Base-by-base conservation (phyloP, 1,284 basidiomycete genomes). In the Malassezia equina region DNA sequence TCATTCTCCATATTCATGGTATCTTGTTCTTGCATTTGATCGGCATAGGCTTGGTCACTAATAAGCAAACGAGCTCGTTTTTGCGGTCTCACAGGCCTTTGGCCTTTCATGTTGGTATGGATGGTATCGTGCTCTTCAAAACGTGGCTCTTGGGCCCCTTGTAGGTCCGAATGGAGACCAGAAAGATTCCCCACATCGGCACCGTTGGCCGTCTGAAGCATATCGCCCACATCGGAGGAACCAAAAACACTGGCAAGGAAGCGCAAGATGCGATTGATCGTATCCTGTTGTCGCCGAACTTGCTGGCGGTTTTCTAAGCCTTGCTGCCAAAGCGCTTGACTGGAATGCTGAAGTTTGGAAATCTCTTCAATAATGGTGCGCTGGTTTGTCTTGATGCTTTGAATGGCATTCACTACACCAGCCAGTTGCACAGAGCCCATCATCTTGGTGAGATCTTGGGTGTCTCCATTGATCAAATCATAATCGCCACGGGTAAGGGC, bases 191-290 rank as follows among this genome's bases (percentile, higher is more conserved):
- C 23, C 13, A 36, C 21, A 19, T 48, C 46, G 5, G 33, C 13
- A 12, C 46, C 32, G 25, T 19, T 36, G 15, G 24, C 24, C 21
- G 46, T 56, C 9, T 46, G 42, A 1, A 57, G 55, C 17, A 57
- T 52, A 24, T 57, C 55, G 11, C 55, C 50, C 8, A 57, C 44
- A 13, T 57, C 52, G 4, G 49, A 57, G 41, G 79, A 80, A 2
- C 90, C 90, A 77, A 96, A 96, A 2, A 95, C 85, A 25, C 89
- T 84, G 17, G 90, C 90, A 47, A 98, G 78, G 77, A 98, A 96
- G 58, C 89, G 86, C 60, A 98, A 80, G 60, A 98, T 95, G 55
- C 88, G 81, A 71, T 94, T 90, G 71, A 96, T 90, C n/a, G 90
- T 95, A 75, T 96, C 91, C 68, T 94, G 86, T 64, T 94, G 90